Evolutionary conservation across 495 filamentous ascomycete genomes (phyloP).

Genomic region (Pyrenula massariospora): DNA sequence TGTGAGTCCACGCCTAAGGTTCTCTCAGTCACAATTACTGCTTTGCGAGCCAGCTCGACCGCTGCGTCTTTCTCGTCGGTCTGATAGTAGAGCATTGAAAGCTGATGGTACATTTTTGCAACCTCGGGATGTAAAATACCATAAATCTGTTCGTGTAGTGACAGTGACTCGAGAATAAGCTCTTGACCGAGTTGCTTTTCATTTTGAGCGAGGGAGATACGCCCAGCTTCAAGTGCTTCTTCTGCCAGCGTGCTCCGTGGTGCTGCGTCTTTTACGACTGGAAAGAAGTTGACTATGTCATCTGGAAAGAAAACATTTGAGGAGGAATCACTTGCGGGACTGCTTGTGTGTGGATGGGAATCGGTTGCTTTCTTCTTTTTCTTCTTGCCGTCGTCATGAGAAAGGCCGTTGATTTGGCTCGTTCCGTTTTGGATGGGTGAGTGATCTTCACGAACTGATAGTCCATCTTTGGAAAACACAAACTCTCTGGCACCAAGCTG

Average conservation of each 20-base stretch:
- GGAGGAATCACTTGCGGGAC: slow-evolving; percentile 33
- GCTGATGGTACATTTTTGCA: slow-evolving; percentile 82
- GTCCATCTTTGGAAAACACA: slow-evolving; percentile 42
- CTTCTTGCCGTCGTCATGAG: slow-evolving; percentile 46
- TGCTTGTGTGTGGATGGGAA: slow-evolving; percentile 25
- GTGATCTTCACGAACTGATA: slow-evolving; percentile 22
- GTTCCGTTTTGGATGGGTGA: slow-evolving; percentile 28
- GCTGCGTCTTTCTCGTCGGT: slow-evolving; percentile 92
- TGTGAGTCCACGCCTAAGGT: slow-evolving; percentile 88
- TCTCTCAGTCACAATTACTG: slow-evolving; percentile 89
- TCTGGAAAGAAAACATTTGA: slow-evolving; percentile 63
- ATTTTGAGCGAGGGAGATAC: slow-evolving; percentile 86
- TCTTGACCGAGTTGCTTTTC: slow-evolving; percentile 95
- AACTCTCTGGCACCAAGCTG: slow-evolving; percentile 81
- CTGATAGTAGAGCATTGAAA: slow-evolving; percentile 92
- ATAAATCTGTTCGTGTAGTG: slow-evolving; percentile 97
- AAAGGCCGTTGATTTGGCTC: slow-evolving; percentile 14
- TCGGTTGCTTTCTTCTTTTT: slow-evolving; percentile 69
- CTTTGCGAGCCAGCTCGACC: slow-evolving; percentile 90
- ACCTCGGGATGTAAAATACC: slow-evolving; percentile 96
- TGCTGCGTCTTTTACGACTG: slow-evolving; percentile 85
- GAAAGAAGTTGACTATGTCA: slow-evolving; percentile 84
- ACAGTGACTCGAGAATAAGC: slow-evolving; percentile 86
- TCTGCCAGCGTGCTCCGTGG: slow-evolving; percentile 83
- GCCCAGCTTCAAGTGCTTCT: slow-evolving; percentile 89